phyloP scores from a whole-genome alignment of 345 rosid genomes.

The Dimocarpus longan region DNA sequence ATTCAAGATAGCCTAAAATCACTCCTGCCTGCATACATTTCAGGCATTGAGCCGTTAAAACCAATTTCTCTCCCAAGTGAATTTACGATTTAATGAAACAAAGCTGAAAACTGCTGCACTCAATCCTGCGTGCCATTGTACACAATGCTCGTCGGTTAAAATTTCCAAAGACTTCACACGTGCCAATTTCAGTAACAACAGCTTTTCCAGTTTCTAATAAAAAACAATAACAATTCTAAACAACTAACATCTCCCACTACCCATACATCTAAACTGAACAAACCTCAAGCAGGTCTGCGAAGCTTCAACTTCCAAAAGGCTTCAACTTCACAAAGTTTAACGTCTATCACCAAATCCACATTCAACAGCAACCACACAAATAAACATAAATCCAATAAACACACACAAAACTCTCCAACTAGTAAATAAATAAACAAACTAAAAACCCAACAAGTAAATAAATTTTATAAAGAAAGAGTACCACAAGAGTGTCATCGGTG shows the following conservation, averaged over 20 bases:
- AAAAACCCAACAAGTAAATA: neutral
- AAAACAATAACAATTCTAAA: neutral
- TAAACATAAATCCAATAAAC: neutral
- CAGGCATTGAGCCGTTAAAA: neutral
- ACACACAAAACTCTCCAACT: neutral
- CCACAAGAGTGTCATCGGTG: constrained; percentile 98
- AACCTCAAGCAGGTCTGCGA: neutral
- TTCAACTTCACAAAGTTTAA: neutral
- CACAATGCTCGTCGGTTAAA: neutral
- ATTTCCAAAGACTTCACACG: neutral
- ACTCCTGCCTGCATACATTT: too few species aligned
- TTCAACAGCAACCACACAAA: neutral
- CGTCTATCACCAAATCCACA: neutral
- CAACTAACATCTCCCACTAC: neutral
- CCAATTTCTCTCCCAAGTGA: neutral
- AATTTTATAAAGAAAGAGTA: constrained; percentile 19
- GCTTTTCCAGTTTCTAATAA: neutral
- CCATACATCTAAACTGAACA: neutral
- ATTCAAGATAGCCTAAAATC: neutral
- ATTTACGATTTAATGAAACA: neutral
- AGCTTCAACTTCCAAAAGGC: neutral
- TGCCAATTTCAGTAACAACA: neutral
- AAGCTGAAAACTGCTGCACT: neutral
- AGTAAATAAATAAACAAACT: neutral
- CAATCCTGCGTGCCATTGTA: neutral